Conservation (phyloP, 306 rosid species). For the Vigna angularis region DNA sequence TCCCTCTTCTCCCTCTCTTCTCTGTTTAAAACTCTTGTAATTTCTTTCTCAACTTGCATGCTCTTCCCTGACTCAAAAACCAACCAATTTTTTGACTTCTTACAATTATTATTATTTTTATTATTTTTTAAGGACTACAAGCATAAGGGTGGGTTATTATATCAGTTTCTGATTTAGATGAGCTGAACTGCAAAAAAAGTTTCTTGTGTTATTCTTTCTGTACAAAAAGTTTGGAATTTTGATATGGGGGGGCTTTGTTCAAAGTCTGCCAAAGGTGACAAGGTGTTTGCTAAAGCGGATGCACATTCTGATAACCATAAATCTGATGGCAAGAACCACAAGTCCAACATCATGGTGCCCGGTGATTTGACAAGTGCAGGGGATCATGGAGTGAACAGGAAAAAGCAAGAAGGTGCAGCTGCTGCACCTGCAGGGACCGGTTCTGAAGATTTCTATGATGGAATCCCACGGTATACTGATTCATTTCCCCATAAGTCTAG, state of each 20-base stretch:
- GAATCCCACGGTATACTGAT: slow-evolving; percentile 72
- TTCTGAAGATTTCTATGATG: slow-evolving; percentile 73
- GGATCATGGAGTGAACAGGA: slow-evolving; percentile 38
- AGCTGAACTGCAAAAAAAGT: slow-evolving; percentile 31
- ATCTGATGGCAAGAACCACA: slow-evolving; percentile 42
- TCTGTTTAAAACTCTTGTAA: slow-evolving; percentile 19
- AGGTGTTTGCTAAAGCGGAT: slow-evolving; percentile 45
- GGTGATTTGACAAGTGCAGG: slow-evolving; percentile 42
- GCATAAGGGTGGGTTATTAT: slow-evolving; percentile 2
- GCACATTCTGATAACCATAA: slow-evolving; percentile 44
- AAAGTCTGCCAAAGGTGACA: slow-evolving; percentile 51
- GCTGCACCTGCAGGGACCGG: slow-evolving; percentile 12
- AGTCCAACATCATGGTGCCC: slow-evolving; percentile 28
- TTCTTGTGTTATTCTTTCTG: neutral
- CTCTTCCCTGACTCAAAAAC: neutral
- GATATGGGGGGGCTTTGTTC: slow-evolving; percentile 84
- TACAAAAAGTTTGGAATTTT: slow-evolving; percentile 36
- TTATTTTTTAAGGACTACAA: neutral
- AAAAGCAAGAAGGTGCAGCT: slow-evolving; percentile 33
- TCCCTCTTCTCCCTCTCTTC: slow-evolving; percentile 7
- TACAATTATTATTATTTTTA: neutral
- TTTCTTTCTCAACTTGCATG: neutral
- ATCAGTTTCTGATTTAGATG: slow-evolving; percentile 37
- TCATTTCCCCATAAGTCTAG: slow-evolving; percentile 67
- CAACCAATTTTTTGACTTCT: slow-evolving; percentile 8